Evolutionary conservation across 805 yeast species (phyloP).

Genomic region (Pichia sporocuriosa): DNA sequence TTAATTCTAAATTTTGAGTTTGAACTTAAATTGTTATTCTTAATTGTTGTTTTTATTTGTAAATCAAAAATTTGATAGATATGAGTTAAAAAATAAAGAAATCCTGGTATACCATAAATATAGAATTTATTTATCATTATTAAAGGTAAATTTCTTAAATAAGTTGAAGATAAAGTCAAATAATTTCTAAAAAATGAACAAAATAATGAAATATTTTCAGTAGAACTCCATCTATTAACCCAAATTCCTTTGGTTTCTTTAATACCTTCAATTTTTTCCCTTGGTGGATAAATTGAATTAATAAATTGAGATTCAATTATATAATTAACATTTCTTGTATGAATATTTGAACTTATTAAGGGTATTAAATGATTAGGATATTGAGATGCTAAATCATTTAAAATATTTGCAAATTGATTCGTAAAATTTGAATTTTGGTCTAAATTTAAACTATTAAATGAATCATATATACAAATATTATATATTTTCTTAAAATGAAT

Average conservation of each 20-base stretch:
- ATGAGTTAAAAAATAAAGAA: constrained; percentile 38
- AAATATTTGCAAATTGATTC: constrained; percentile 3
- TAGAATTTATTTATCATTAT: constrained; percentile 12
- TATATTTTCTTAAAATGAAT: constrained; percentile 31
- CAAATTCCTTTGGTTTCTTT: constrained; percentile 54
- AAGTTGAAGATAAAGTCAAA: constrained; percentile 28
- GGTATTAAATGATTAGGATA: constrained; percentile 23
- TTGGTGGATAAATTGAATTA: constrained; percentile 36
- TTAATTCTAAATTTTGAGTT: constrained; percentile 2
- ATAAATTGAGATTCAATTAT: constrained; percentile 26
- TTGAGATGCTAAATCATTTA: constrained; percentile 12
- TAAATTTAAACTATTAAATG: constrained; percentile 8
- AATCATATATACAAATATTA: constrained; percentile 17
- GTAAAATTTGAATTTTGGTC: background rate
- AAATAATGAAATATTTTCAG: constrained; percentile 49
- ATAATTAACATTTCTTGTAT: constrained; percentile 23
- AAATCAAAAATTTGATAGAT: constrained; percentile 33
- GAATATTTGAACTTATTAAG: constrained; percentile 18
- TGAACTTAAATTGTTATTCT: constrained; percentile 1
- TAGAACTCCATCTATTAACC: constrained; percentile 55
- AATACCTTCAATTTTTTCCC: constrained; percentile 36
- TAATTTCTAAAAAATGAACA: constrained; percentile 58
- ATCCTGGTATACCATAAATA: constrained; percentile 37
- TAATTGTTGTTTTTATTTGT: constrained; percentile 15
- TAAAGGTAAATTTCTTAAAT: constrained; percentile 15